Percentiles rank a stretch among this genome's conserved stretches.
phyloP scores from a whole-genome alignment of 2,329 filamentous ascomycete species.

The Aspergillus calidoustus region DNA sequence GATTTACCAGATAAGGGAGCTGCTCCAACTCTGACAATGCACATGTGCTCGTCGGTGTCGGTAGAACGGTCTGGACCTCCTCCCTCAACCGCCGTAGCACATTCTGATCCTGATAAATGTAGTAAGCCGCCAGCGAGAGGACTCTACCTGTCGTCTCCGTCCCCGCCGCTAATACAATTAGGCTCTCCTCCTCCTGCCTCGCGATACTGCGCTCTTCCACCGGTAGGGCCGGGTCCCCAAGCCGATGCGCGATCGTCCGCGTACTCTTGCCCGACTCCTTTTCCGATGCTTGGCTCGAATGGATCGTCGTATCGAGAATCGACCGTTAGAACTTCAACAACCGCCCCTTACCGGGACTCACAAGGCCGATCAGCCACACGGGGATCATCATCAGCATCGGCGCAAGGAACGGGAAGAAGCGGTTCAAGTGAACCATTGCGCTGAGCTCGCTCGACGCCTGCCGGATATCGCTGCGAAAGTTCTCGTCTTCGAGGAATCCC shows the following conservation, averaged over 20 bases:
- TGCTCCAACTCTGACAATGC: slow-evolving; percentile 36
- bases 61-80: neutral
- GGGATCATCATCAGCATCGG: neutral
- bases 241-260: neutral
- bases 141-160: neutral
- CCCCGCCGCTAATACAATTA: neutral
- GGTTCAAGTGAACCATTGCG: neutral
- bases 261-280: neutral
- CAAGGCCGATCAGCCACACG: neutral
- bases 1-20: slow-evolving; percentile 45
- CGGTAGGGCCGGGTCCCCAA: neutral
- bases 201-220: neutral
- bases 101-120: neutral
- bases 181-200: neutral
- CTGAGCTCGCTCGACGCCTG: neutral
- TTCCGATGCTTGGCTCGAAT: no score
- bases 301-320: neutral
- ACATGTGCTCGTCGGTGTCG: neutral
- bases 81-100: neutral
- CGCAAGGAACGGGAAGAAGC: neutral
- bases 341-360: neutral
- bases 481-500: neutral
- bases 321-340: neutral
- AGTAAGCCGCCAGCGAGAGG: neutral
- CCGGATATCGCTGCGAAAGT: neutral